A percentile compares a stretch with the other conserved stretches of the same genome.
Conservation (phyloP, 2,329 filamentous ascomycete species). For the Neopestalotiopsis clavispora region DNA sequence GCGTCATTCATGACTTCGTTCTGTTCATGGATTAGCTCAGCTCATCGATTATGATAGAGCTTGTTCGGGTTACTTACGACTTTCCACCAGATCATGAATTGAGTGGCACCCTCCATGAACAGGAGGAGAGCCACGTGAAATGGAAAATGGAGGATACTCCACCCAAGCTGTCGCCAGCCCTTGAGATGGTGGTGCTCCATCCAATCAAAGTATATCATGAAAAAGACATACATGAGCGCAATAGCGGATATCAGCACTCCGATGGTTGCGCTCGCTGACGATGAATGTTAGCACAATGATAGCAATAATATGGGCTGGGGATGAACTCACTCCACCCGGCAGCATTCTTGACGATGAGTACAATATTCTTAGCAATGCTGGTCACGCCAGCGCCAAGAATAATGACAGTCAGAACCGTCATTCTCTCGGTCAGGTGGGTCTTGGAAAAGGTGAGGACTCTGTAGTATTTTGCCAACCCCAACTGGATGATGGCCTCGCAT, state of each 20-base stretch:
- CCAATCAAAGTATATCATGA: conserved; percentile 60
- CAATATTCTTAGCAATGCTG: conserved; percentile 53
- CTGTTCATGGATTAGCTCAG: neutral
- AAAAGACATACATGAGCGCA: conserved; percentile 46
- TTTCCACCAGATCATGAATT: conserved; percentile 54
- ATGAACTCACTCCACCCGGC: conserved; percentile 43
- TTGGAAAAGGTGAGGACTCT: conserved; percentile 63
- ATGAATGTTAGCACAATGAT: neutral
- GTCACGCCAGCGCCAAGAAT: conserved; percentile 70
- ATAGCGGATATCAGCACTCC: conserved; percentile 43
- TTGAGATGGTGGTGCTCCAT: conserved; percentile 63
- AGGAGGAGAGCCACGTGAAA: conserved; percentile 67
- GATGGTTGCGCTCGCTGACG: conserved; percentile 39
- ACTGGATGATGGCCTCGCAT: conserved; percentile 54
- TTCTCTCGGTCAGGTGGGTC: conserved; percentile 67
- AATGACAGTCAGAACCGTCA: conserved; percentile 68
- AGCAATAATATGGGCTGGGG: neutral
- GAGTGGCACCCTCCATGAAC: conserved; percentile 63
- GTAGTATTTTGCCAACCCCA: conserved; percentile 58
- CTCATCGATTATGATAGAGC: neutral
- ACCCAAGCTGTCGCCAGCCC: conserved; percentile 60
- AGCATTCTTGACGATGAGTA: conserved; percentile 46
- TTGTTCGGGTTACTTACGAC: conserved; percentile 20
- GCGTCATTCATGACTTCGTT: conserved; percentile 24
- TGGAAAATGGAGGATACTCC: conserved; percentile 62